Evolutionary conservation across 805 yeast genomes (phyloP).

Genomic region (Starmerella asiatica): DNA sequence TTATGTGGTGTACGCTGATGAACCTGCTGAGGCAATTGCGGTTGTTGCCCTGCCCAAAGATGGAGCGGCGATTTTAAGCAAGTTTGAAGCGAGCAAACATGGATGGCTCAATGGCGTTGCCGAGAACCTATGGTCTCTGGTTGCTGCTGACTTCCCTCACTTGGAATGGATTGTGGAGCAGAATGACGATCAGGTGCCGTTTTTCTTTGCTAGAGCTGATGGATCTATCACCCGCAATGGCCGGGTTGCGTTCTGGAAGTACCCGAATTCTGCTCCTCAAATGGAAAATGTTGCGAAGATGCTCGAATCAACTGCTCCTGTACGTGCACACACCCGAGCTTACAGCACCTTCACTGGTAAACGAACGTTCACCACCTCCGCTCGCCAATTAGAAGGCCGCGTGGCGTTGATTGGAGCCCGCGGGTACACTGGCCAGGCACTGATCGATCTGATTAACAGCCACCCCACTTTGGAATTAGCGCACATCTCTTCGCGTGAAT

Average conservation of each 20-base stretch:
- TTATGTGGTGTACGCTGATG: conserved; percentile 57
- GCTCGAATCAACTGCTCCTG: background rate
- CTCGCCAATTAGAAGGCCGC: conserved; percentile 23
- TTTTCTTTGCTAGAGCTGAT: conserved; percentile 86
- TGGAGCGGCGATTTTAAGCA: conserved; percentile 58
- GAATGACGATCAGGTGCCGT: conserved; percentile 76
- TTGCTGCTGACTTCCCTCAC: conserved; percentile 56
- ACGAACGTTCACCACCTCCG: conserved; percentile 35
- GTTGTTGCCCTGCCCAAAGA: conserved; percentile 44
- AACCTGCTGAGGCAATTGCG: conserved; percentile 87
- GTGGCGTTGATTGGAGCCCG: conserved; percentile 97
- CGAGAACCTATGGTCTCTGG: conserved; percentile 78
- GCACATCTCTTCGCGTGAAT: conserved; percentile 92
- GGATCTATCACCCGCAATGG: conserved; percentile 90
- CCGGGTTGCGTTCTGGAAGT: conserved; percentile 88
- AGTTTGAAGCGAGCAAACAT: conserved; percentile 69
- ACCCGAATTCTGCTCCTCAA: conserved; percentile 37
- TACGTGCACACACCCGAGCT: background rate
- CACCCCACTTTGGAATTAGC: conserved; percentile 82
- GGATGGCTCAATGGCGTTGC: conserved; percentile 98
- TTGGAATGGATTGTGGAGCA: conserved; percentile 85
- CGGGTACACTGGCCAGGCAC: conserved; percentile 92
- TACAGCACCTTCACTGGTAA: conserved; percentile 26
- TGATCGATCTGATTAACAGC: conserved; percentile 69
- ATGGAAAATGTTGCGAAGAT: conserved; percentile 31